Base-by-base conservation (phyloP, 202 grass and related monocot genomes). In the Hordeum pubiflorum region DNA sequence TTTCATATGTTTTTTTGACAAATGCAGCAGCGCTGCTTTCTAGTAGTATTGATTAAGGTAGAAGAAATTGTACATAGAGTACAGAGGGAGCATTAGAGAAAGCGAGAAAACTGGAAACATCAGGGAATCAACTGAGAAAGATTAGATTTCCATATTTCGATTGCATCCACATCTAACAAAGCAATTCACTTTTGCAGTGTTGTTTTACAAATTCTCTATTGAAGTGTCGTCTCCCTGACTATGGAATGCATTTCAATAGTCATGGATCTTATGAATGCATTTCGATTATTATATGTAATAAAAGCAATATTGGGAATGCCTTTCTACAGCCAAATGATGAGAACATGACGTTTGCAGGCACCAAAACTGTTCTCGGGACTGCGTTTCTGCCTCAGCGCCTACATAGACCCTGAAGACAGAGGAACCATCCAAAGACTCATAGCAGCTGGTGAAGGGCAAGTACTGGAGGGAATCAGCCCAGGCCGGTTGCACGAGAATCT, bases 321-420 rank as follows among this genome's bases (percentile, higher is more conserved):
- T n/a, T 37, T 67, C 3, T 10, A 52, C 21, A 56, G 12, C 60
- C 40, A 50, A 9, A 32, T 62, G 32, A 73, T 4, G 2, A 56
- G 17, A 60, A 34, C 26, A 8, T 46, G 21, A 26, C 39, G 7
- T 5, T 80, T 55, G 70, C 86, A 91, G 89, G 83, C 34, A 66
- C 37, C 50, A 27, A 89, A 81, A 22, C 71, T 91, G 26, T 91
- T 91, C 13, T 46, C 27, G 0, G 89, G 89, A 22, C 12, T 83
- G 52, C 2, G 21, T 14, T 91, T 91, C 62, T 69, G 29, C 72
- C 72, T 91, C 69, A 89, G 89, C 61, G 8, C 18, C 18, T 79
- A 77, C 86, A 72, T 91, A n/a, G 44, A 70, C 59, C 63, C 22
- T 9, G 64, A 48, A 4, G 15, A 39, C 55, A 77, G 43, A 46